These are phyloP conservation scores for Globisporangium megalacanthum DNA, from an alignment of 352 stramenopile genomes.

Conservation along the genomic window DNA sequence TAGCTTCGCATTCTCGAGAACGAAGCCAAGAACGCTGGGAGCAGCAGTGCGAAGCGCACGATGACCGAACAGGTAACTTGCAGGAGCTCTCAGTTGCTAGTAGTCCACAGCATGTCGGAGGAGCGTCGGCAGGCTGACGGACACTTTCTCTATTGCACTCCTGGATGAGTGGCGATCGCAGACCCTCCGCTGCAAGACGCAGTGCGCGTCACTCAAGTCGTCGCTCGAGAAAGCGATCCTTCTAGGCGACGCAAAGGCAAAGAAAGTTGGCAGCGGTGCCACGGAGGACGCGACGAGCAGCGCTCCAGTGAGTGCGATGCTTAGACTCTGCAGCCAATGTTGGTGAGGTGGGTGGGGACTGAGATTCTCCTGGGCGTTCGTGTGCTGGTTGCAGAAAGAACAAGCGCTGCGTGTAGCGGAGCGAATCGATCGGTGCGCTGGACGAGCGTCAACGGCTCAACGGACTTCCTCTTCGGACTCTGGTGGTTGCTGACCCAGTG, in stretches of 20 bases:
- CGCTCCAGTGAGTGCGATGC: slow-evolving; percentile 4
- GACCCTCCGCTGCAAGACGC: slow-evolving; percentile 37
- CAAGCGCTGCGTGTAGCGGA: slow-evolving; percentile 38
- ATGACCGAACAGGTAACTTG: slow-evolving; percentile 32
- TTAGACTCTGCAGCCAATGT: too few species aligned
- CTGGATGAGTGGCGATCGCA: slow-evolving; percentile 1
- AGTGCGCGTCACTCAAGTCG: slow-evolving; percentile 41
- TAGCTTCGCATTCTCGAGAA: slow-evolving; percentile 65
- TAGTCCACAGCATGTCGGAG: background rate
- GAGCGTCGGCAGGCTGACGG: too few species aligned
- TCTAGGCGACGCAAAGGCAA: slow-evolving; percentile 30
- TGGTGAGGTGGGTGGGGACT: background rate
- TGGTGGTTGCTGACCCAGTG: too few species aligned
- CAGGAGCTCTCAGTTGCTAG: background rate
- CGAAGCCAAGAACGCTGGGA: slow-evolving; percentile 33
- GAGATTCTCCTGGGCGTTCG: background rate
- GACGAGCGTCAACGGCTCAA: background rate
- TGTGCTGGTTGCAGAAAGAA: slow-evolving; percentile 21
- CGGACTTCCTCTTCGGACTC: too few species aligned
- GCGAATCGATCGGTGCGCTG: slow-evolving; percentile 35
- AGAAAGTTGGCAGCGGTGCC: slow-evolving; percentile 18
- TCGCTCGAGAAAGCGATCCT: slow-evolving; percentile 57
- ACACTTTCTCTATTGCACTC: background rate
- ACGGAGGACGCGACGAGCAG: background rate
- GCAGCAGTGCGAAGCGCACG: slow-evolving; percentile 27